Percentiles rank a stretch among this genome's conserved stretches.
Conservation (phyloP, 169 alveolate species). For the Eimeria tenella region DNA sequence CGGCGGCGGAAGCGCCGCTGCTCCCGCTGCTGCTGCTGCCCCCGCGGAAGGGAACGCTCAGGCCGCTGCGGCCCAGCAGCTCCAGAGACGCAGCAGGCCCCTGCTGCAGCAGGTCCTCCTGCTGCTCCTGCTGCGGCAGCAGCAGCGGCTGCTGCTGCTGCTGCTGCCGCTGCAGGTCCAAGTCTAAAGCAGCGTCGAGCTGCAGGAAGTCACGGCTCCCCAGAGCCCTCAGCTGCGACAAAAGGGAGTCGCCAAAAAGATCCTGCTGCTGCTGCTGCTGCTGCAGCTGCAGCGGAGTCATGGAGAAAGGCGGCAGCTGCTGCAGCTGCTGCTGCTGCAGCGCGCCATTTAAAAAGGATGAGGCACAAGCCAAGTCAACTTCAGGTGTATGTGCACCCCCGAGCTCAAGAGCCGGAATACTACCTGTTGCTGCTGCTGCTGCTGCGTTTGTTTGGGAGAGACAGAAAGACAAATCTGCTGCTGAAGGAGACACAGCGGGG, state of each 20-base stretch:
- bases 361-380: too few relatives aligned
- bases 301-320: background rate
- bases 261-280: constrained; percentile 28
- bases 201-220: background rate
- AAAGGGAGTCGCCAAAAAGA: background rate
- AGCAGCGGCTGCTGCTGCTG: background rate
- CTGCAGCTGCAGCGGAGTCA: background rate
- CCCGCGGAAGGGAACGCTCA: background rate
- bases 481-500: background rate
- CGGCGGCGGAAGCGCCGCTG: background rate
- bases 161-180: background rate
- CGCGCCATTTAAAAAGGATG: too few relatives aligned
- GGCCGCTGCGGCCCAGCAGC: background rate
- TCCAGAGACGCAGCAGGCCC: background rate
- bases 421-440: background rate
- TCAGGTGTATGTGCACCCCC: too few relatives aligned
- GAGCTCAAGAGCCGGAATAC: background rate
- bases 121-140: background rate
- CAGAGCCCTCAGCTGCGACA: background rate
- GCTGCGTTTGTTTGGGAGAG: background rate
- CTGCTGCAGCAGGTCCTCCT: background rate
- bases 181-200: background rate
- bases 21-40: constrained; percentile 33
- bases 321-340: background rate
- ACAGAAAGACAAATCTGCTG: background rate